Conservation (phyloP, 306 rosid genomes). For the Prinsepia uniflora region DNA sequence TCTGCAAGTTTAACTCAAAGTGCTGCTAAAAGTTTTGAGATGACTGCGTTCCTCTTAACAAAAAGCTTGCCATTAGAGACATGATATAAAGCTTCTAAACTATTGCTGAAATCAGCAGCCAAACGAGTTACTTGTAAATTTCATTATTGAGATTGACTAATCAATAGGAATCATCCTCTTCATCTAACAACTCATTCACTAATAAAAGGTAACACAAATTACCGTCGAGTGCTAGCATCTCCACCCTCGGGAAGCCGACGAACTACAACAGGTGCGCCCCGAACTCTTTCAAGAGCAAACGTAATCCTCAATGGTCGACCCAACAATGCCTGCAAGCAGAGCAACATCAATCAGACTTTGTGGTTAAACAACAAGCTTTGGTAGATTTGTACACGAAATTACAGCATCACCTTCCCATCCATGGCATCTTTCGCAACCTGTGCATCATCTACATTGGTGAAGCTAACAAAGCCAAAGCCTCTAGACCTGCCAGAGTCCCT, state of each 20-base stretch:
- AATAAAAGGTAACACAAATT: neutral
- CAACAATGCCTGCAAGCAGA: conserved; percentile 61
- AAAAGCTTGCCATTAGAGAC: neutral
- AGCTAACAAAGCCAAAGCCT: conserved; percentile 85
- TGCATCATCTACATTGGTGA: conserved; percentile 61
- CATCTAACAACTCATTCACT: neutral
- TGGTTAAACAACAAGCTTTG: neutral
- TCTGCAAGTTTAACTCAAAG: neutral
- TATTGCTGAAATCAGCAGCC: neutral
- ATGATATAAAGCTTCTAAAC: neutral
- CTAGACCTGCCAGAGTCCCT: conserved; percentile 84
- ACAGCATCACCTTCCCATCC: conserved; percentile 75
- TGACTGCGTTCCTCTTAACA: neutral
- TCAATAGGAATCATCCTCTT: neutral
- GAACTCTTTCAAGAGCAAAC: conserved; percentile 67
- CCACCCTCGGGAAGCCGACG: conserved; percentile 54
- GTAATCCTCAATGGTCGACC: conserved; percentile 79
- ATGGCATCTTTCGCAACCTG: conserved; percentile 74
- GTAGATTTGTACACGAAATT: too few relatives aligned
- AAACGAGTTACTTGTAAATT: neutral
- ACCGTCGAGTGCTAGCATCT: conserved; percentile 17
- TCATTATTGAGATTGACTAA: neutral
- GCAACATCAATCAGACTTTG: conserved; percentile 16
- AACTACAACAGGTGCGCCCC: conserved; percentile 75
- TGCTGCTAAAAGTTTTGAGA: neutral